Base-by-base conservation (phyloP, 306 rosid species). In the Vigna reflexopilosa region DNA sequence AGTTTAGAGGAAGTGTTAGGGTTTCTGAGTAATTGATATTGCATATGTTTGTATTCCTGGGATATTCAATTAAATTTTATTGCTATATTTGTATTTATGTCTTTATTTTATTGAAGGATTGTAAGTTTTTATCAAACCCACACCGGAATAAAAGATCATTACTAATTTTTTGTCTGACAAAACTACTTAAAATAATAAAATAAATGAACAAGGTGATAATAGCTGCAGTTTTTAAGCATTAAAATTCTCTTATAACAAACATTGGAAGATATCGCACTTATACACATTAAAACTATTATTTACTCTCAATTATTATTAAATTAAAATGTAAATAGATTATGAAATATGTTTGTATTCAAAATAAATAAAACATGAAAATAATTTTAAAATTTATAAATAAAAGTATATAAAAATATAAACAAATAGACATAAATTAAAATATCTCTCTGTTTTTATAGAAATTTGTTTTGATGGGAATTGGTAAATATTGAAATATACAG, bases 1-100 rank as follows among this genome's bases (percentile, higher is more conserved):
- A 56, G 72, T 61, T 83, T 84, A 7, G 54, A 77, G 19, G 85
- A 91, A 69, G 73, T 71, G 51, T 57, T 87, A 68, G 88, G 80
- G 11, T 72, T 83, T 20, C 73, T 72, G 2, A 26, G 19, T 30
- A 16, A 19, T 34, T 47, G 13, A 56, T 24, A 3, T 26, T 3
- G 11, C 16, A 10, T 24, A 26, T 7, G 38, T 49, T 49, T 10
- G 6, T 67, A 24, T 67, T 77, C 62, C 28, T 34, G 62, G 30
- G 8, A 26, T 16, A 69, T 69, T 69, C 73, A 3, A 44, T 67
- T 67, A 7, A 26, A 15, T 69, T 69, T 42, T 42, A 42, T 42
- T 42, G 47, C 47, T 42, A 9, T 9, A 42, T 42, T 42, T 42
- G 47, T 42, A 42, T 26, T 70, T 59, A 48, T 70, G 19, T 49